A percentile compares a stretch with the other conserved stretches of the same genome.
These are phyloP conservation scores for Tolypocladium album DNA, from an alignment of 2,329 filamentous ascomycete species.

Conservation along the genomic window DNA sequence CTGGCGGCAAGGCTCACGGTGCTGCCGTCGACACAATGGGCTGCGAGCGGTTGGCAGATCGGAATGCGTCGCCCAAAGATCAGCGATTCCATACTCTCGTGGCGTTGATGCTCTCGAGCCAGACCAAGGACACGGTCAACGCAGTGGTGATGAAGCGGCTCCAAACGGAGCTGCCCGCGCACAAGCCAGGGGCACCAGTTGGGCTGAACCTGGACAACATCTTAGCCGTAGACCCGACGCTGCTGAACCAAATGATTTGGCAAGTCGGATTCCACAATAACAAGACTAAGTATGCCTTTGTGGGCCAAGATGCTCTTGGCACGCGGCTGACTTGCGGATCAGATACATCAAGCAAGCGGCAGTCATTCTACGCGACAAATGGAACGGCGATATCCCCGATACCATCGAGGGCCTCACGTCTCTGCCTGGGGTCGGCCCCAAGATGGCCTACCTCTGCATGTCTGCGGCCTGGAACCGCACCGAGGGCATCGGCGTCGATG, in stretches of 20 bases:
- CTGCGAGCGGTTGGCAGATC: conserved; percentile 64
- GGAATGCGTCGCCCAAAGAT: conserved; percentile 36
- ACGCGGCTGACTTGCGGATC: background rate
- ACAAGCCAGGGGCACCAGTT: conserved; percentile 27
- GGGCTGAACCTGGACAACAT: conserved; percentile 69
- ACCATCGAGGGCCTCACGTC: conserved; percentile 65
- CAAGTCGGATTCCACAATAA: conserved; percentile 92
- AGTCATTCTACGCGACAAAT: conserved; percentile 59
- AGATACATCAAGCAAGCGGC: conserved; percentile 64
- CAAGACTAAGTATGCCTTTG: conserved; percentile 55
- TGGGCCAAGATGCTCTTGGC: no score
- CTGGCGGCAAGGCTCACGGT: conserved; percentile 46
- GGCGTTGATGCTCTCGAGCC: conserved; percentile 80
- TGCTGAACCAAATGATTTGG: conserved; percentile 63
- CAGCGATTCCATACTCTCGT: conserved; percentile 79
- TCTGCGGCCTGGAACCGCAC: conserved; percentile 55
- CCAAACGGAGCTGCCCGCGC: conserved; percentile 58
- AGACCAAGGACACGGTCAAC: conserved; percentile 89
- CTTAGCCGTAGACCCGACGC: conserved; percentile 55
- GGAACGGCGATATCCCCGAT: conserved; percentile 66
- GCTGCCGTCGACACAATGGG: conserved; percentile 98
- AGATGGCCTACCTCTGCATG: conserved; percentile 89
- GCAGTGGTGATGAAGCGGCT: conserved; percentile 72
- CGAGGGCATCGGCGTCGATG: conserved; percentile 82
- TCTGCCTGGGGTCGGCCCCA: conserved; percentile 81